Percentiles rank a stretch among this genome's conserved stretches.
Conservation (phyloP, 441 rosid species). For the Adansonia madagascariensis region DNA sequence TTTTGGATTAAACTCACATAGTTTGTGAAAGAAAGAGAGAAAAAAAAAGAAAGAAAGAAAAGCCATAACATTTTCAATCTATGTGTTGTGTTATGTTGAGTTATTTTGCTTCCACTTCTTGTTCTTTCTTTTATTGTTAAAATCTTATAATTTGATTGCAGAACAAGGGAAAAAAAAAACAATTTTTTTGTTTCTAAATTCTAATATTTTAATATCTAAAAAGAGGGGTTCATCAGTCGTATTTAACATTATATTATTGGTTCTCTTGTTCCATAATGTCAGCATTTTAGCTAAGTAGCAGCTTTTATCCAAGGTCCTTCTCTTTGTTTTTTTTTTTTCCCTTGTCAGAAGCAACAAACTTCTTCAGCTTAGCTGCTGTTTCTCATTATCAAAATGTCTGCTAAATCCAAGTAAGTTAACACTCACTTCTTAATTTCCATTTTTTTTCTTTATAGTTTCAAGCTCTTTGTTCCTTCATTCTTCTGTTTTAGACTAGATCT, state of each 20-base stretch:
- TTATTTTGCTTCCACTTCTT: constrained; percentile 13
- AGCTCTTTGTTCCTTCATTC: constrained; percentile 3
- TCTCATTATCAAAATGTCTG: constrained; percentile 48
- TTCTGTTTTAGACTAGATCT: constrained; percentile 39
- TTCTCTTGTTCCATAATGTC: constrained; percentile 41
- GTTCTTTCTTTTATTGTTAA: background rate
- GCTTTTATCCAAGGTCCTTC: constrained; percentile 2
- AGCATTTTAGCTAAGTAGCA: constrained; percentile 39
- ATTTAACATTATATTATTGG: constrained; percentile 18
- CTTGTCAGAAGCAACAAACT: constrained; percentile 14
- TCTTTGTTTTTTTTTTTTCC: constrained; percentile 26
- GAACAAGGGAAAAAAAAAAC: constrained; percentile 21
- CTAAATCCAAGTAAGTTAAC: constrained; percentile 68
- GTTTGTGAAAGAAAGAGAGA: background rate
- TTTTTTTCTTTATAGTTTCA: constrained; percentile 10
- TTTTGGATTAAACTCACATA: no score
- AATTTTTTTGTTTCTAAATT: background rate
- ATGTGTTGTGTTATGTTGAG: background rate
- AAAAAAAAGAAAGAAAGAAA: constrained; percentile 18
- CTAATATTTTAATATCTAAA: background rate
- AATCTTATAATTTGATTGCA: constrained; percentile 20
- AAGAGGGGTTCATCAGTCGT: constrained; percentile 17
- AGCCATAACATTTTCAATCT: constrained; percentile 20
- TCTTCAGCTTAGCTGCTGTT: constrained; percentile 24
- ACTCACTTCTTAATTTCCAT: constrained; percentile 8